Percentiles rank a stretch among this genome's conserved stretches.
Evolutionary conservation across 805 yeast species (phyloP).

Genomic region (Kurtzmaniella fragi): DNA sequence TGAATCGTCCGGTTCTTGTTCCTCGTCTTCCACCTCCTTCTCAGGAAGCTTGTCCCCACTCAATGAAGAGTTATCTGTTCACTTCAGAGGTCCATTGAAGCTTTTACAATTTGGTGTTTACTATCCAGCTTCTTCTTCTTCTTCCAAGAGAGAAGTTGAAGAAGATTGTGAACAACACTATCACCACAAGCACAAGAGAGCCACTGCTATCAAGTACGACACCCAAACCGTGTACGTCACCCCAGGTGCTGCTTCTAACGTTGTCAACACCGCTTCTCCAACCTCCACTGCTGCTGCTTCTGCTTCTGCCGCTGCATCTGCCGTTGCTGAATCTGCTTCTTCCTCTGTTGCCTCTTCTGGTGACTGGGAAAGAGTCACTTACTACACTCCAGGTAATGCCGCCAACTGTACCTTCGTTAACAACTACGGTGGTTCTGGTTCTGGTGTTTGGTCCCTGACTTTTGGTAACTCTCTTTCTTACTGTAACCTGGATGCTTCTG

Average conservation of each 20-base stretch:
- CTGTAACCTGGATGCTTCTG: constrained; percentile 71
- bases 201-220: constrained; percentile 62
- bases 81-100: constrained; percentile 85
- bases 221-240: constrained; percentile 71
- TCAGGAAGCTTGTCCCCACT: constrained; percentile 74
- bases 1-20: constrained; percentile 62
- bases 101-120: constrained; percentile 87
- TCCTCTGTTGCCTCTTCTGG: constrained; percentile 39
- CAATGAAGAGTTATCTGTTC: constrained; percentile 82
- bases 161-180: constrained; percentile 45
- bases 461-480: constrained; percentile 93
- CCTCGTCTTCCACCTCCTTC: constrained; percentile 52
- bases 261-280: constrained; percentile 8
- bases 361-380: constrained; percentile 72
- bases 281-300: constrained; percentile 17
- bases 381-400: constrained; percentile 69
- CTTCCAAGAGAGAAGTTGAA: constrained; percentile 38
- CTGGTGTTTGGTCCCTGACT: constrained; percentile 82
- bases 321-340: constrained; percentile 17
- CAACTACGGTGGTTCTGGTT: constrained; percentile 82
- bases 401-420: constrained; percentile 78
- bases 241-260: constrained; percentile 19
- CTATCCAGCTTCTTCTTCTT: constrained; percentile 51
- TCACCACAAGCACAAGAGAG: constrained; percentile 54
- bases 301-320: constrained; percentile 11